Base-by-base conservation (phyloP, 2,329 filamentous ascomycete species). In the Ophiostoma novo-ulmi region DNA sequence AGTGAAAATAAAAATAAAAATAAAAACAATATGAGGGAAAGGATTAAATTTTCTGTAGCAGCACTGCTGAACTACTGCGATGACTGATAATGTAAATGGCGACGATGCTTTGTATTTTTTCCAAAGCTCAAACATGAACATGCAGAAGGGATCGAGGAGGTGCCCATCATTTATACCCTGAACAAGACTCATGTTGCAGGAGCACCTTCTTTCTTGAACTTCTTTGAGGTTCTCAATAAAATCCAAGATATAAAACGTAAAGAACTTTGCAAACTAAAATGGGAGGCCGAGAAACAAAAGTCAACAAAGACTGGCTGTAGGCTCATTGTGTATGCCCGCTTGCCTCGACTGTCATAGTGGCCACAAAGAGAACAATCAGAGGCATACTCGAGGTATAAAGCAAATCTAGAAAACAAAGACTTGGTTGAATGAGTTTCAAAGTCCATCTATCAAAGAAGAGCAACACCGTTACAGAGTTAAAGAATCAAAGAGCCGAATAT, bases 61-160 rank as follows among this genome's bases (percentile, higher is more conserved):
- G 72, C 71, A 72, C 72, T 67, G 71, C 71, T 72, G 72, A 61
- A 69, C 68, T 70, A 73, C 70, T 55, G 35, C 26, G 58, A 31
- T 10, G 10, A 17, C 22, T 39, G 63, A 39, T 65, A 20, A 65
- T 39, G 14, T 13, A 17, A n/a, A 22, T 39, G 20, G 8, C 5
- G 8, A 14, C 6, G 11, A 22, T 17, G 31, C 31, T 31, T 11
- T 8, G 52, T 58, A n/a, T 26, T 55, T 22, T 26, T 65, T 11
- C 17, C 26, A 17, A 10, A 31, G 26, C 31, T 35, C 36, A 38
- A 20, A 69, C n/a, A 35, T 35, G 35, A 48, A 63, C 20, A 31
- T 38, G 36, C 71, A 69, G 69, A 68, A 63, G n/a, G 35, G 7
- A 11, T 14, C 41, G 5, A 44, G 44, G 61, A 35, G 44, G 58